phyloP scores from a whole-genome alignment of 2,329 filamentous ascomycete genomes.

The Aspergillus neoniger region DNA sequence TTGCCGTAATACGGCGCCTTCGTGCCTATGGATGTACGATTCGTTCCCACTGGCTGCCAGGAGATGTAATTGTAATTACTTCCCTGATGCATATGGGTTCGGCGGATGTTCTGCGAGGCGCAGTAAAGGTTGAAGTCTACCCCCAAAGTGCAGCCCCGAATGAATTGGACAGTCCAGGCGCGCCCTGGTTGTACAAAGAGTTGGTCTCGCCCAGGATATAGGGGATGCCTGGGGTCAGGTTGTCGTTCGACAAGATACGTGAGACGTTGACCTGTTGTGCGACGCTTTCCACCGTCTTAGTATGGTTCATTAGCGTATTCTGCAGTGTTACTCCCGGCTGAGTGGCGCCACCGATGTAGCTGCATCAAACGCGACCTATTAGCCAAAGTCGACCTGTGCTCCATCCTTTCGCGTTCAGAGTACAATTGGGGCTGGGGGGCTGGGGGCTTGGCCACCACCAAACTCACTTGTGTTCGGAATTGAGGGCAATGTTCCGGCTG shows the following conservation, averaged over 20 bases:
- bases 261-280: conserved; percentile 44
- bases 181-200: conserved; percentile 63
- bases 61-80: conserved; percentile 63
- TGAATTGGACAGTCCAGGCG: conserved; percentile 62
- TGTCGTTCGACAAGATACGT: conserved; percentile 40
- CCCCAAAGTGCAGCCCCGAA: conserved; percentile 68
- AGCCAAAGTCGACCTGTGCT: conserved; percentile 18
- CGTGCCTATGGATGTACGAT: conserved; percentile 55
- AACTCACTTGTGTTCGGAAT: conserved; percentile 9
- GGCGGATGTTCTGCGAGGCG: conserved; percentile 57
- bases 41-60: conserved; percentile 62
- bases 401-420: not conserved
- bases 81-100: conserved; percentile 66
- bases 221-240: conserved; percentile 42
- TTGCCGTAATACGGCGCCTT: conserved; percentile 67
- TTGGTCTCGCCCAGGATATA: conserved; percentile 65
- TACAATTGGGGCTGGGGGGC: not conserved
- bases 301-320: conserved; percentile 66
- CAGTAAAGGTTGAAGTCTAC: conserved; percentile 63
- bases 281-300: conserved; percentile 44
- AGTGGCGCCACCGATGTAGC: conserved; percentile 63
- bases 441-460: not conserved
- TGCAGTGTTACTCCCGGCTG: conserved; percentile 64
- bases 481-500: conserved; percentile 5
- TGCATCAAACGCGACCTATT: conserved; percentile 46